A percentile compares a stretch with the other conserved stretches of the same genome.
phyloP scores from a whole-genome alignment of 2,329 filamentous ascomycete species.

The Phaeophleospora eucalypticola region DNA sequence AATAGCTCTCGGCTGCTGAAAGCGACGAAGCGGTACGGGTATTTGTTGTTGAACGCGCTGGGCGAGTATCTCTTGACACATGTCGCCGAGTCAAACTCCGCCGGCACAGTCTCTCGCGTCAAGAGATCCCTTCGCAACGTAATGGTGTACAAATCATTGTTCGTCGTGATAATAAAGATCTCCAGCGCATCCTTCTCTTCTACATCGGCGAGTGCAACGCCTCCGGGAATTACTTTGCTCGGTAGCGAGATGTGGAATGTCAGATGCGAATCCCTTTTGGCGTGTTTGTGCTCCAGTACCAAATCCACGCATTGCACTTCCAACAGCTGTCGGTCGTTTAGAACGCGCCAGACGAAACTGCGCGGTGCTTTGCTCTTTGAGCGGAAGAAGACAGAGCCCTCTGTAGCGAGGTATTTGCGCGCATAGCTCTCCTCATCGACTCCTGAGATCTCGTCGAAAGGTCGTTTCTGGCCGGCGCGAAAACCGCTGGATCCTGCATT shows the following conservation, averaged over 20 bases:
- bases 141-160: conserved; percentile 78
- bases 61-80: conserved; percentile 72
- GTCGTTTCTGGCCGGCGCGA: conserved; percentile 31
- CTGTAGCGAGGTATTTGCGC: conserved; percentile 66
- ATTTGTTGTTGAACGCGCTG: conserved; percentile 70
- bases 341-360: conserved; percentile 84
- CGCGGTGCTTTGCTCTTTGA: conserved; percentile 70
- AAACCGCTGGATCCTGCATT: conserved; percentile 58
- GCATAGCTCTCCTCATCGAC: conserved; percentile 72
- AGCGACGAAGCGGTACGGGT: conserved; percentile 76
- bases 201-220: conserved; percentile 77
- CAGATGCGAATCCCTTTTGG: conserved; percentile 44
- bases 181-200: conserved; percentile 72
- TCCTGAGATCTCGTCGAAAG: conserved; percentile 38
- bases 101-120: conserved; percentile 51
- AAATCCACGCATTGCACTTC: conserved; percentile 82
- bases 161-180: conserved; percentile 73
- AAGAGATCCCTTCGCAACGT: conserved; percentile 81
- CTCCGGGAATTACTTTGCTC: conserved; percentile 72
- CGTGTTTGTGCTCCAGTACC: conserved; percentile 51
- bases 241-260: conserved; percentile 76
- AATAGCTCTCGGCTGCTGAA: conserved; percentile 70
- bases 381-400: conserved; percentile 82
- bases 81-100: conserved; percentile 70
- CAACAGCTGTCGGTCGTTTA: conserved; percentile 74